phyloP scores from a whole-genome alignment of 331 rosid genomes.

The Pyracantha coccinea region DNA sequence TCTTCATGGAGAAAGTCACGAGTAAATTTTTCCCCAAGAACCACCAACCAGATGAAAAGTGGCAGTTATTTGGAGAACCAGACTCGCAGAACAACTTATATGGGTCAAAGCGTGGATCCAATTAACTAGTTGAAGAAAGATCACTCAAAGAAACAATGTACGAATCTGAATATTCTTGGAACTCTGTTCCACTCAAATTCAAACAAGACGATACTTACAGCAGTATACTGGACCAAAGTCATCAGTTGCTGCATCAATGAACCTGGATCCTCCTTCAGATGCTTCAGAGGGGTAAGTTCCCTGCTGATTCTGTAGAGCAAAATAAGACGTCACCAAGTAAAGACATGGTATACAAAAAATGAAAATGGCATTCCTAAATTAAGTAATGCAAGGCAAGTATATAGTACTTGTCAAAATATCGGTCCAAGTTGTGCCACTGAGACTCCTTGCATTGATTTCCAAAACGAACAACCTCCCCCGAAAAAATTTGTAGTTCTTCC shows the following conservation, averaged over 20 bases:
- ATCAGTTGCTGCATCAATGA: conserved; percentile 54
- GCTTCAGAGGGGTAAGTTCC: conserved; percentile 47
- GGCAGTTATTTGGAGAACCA: no score
- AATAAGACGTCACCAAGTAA: conserved; percentile 18
- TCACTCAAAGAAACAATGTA: no score
- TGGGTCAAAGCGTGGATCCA: no score
- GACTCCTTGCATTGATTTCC: conserved; percentile 83
- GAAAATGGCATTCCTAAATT: background rate
- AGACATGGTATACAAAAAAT: background rate
- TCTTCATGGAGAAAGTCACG: background rate
- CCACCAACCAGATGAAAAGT: no score
- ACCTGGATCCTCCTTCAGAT: conserved; percentile 49
- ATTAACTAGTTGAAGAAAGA: no score
- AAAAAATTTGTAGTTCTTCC: conserved; percentile 64
- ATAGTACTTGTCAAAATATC: conserved; percentile 78
- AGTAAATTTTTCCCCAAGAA: no score
- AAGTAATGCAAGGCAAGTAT: background rate
- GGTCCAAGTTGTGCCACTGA: conserved; percentile 89
- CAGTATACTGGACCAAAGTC: conserved; percentile 58
- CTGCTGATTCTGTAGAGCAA: conserved; percentile 43
- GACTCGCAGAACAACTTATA: no score
- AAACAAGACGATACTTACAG: conserved; percentile 42
- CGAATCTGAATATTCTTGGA: no score
- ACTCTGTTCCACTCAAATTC: no score
- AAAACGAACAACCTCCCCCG: conserved; percentile 84